Percentiles rank a stretch among this genome's conserved stretches.
phyloP scores from a whole-genome alignment of 768 basidiomycete species.

The Fibroporia radiculosa region DNA sequence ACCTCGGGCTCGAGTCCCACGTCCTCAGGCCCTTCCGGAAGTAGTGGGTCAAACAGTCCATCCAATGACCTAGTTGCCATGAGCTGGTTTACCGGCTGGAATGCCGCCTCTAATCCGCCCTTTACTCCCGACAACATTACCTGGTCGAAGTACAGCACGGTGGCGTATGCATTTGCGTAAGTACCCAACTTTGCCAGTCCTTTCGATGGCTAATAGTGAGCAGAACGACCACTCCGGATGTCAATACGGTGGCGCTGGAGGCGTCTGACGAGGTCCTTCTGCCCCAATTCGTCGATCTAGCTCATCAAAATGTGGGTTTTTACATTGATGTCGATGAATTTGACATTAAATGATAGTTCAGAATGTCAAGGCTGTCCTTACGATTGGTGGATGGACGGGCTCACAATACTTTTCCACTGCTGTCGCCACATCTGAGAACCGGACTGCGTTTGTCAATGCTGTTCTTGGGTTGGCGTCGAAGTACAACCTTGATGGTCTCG shows the following conservation, averaged over 20 bases:
- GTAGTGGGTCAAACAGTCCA: slow-evolving; percentile 1
- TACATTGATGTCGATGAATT: neutral
- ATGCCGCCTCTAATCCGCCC: slow-evolving; percentile 29
- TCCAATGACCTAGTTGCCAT: slow-evolving; percentile 9
- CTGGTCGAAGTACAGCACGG: slow-evolving; percentile 61
- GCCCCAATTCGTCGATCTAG: slow-evolving; percentile 46
- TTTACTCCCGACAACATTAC: slow-evolving; percentile 48
- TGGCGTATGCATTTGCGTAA: slow-evolving; percentile 65
- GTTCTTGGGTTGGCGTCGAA: slow-evolving; percentile 38
- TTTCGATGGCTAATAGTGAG: neutral
- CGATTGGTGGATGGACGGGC: slow-evolving; percentile 70
- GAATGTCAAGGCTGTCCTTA: slow-evolving; percentile 48
- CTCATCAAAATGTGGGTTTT: slow-evolving; percentile 28
- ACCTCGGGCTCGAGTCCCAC: slow-evolving; percentile 2
- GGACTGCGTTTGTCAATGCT: slow-evolving; percentile 59
- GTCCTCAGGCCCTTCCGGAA: too few species aligned
- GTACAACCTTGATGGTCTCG: slow-evolving; percentile 52
- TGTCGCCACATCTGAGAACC: slow-evolving; percentile 47
- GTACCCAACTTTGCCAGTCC: slow-evolving; percentile 9
- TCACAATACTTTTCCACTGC: slow-evolving; percentile 53
- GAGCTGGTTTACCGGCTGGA: slow-evolving; percentile 67
- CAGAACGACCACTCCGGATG: slow-evolving; percentile 29
- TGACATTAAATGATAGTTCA: slow-evolving; percentile 18
- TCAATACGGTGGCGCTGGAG: slow-evolving; percentile 23
- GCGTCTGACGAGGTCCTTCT: slow-evolving; percentile 42